Evolutionary conservation across 768 basidiomycete species (phyloP), one percentile per base, ranked within the genome.

Genomic region (Calocybe cyanea): DNA sequence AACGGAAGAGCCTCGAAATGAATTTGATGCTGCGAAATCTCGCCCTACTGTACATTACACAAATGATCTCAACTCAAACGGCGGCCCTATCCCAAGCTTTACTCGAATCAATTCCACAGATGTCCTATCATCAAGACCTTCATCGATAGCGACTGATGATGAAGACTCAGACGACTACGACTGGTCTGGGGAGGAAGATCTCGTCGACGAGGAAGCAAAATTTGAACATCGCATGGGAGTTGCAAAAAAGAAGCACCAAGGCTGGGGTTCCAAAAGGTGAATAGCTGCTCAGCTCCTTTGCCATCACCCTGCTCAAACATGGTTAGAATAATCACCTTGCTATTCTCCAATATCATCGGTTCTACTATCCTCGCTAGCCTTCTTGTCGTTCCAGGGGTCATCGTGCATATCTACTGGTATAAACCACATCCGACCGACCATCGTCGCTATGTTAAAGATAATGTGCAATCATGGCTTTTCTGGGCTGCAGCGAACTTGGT

Each of bases 401-500:
- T 87, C 37, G 58, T 88, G 37, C 76, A 85, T 51, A 81, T 86
- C 60, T 77, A 77, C 59, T 90, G 82, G 81, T 85, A 83, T 56
- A 73, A 78, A 36, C 76, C 75, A 0, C 60, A 85, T 44, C 76
- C 73, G 6, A 76, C 75, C 14, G 68, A 71, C 7, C 66, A 79
- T 51, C 75, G 85, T 13, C 71, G 67, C 21, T 85, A 74, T 50
- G 73, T 87, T 50, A 75, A 74, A 43, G 74, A 81, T 50, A 89
- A 84, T 59, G 61, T 85, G 36, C 70, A 84, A 59, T 83, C 85
- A 2, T 91, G 87, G 87, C 68, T 89, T 2, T 87, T 86, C 63
- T 91, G 87, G 86, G 80, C 78, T 6, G 88, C 87, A 4, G 76
- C 83, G 31, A 89, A 91, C 60, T 67, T 89, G 41, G 67, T 86